Conservation (phyloP, 805 yeast species). For the Zygoascus flipseniorum region DNA sequence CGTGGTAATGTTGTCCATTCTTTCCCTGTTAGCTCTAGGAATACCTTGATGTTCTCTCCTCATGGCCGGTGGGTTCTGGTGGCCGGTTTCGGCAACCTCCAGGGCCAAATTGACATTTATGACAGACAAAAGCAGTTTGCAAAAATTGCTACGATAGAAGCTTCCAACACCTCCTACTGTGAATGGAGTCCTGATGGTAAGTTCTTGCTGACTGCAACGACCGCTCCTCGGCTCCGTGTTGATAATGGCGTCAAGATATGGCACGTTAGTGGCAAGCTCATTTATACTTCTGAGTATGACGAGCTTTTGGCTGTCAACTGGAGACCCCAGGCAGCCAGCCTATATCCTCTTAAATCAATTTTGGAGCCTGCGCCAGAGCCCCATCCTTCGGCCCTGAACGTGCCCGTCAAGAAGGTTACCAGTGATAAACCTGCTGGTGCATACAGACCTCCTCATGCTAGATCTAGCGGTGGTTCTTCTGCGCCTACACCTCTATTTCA, state of each 20-base stretch:
- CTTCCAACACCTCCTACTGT: constrained; percentile 91
- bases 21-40: constrained; percentile 79
- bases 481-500: constrained; percentile 24
- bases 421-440: constrained; percentile 69
- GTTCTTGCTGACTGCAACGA: constrained; percentile 87
- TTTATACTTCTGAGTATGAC: constrained; percentile 67
- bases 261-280: constrained; percentile 81
- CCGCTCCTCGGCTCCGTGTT: constrained; percentile 92
- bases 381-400: constrained; percentile 53
- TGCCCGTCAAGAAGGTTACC: constrained; percentile 22
- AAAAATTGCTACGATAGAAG: constrained; percentile 75
- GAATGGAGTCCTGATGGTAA: constrained; percentile 98
- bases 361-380: constrained; percentile 47
- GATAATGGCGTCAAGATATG: constrained; percentile 92
- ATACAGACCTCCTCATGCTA: constrained; percentile 94
- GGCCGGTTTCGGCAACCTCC: constrained; percentile 97
- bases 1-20: constrained; percentile 82
- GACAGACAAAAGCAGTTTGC: constrained; percentile 83
- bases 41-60: constrained; percentile 87
- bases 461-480: constrained; percentile 34
- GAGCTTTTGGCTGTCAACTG: constrained; percentile 79
- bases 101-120: constrained; percentile 90
- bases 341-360: constrained; percentile 46
- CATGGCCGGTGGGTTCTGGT: constrained; percentile 85
- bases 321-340: constrained; percentile 56